Base-by-base conservation (phyloP, 306 rosid genomes). In the Dalbergia cultrata region DNA sequence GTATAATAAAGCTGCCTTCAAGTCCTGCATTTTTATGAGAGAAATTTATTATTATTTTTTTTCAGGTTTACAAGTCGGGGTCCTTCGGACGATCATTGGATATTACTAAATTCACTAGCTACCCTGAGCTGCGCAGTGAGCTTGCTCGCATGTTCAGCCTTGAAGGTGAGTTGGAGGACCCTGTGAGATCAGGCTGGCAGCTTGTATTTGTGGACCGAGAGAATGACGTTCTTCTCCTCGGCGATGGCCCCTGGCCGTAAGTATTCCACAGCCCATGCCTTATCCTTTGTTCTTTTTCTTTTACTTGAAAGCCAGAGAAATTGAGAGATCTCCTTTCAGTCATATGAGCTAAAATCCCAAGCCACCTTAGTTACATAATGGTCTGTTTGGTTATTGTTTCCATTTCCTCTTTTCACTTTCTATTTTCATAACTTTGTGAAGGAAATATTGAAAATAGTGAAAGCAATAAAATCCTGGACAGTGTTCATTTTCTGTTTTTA, bases 111-210 rank as follows among this genome's bases (percentile, higher is more conserved):
- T 94, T 92, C 85, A 87, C 91, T 83, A 94, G 86, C 90, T 92
- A 94, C 84, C 88, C 77, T 13, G 97, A 94, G 88, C 89, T 94
- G 85, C 95, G 98, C 58, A 63, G 93, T 5, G 98, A 90, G 90
- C 91, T 94, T 58, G 97, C 98, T 87, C 91, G 83, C 8, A 85
- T 92, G 98, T 94, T 94, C 82, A 86, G 91, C 74, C 93, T 91
- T 85, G 92, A 90, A 86, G 91, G 95, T 67, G 91, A 92, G 81
- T 79, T 94, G 88, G 98, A 94, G 88, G 97, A 90, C 88, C 97
- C 95, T 77, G 83, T 89, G 80, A 94, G 98, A 94, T 94, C 98
- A 94, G 97, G 98, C 98, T 94, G 98, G 98, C 97, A 94, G 98
- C 98, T 94, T 94, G 97, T 94, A 88, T 92, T 94, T 62, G 96